phyloP scores from a whole-genome alignment of 2,329 filamentous ascomycete genomes.

The Fusarium sp. region DNA sequence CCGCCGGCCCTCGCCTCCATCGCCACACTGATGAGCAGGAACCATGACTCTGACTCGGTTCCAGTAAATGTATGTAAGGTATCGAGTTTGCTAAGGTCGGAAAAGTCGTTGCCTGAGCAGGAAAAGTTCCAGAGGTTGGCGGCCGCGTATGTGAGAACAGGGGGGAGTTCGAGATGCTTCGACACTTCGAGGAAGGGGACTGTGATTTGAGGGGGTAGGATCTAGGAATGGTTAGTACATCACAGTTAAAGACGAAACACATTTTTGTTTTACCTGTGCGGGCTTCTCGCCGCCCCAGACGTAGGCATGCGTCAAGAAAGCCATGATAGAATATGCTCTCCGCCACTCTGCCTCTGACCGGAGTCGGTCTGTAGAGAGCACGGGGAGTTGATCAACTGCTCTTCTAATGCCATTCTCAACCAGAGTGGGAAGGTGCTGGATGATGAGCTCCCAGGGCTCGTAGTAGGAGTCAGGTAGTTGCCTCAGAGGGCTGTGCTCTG shows the following conservation, averaged over 20 bases:
- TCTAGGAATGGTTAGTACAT: conserved; percentile 51
- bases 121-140: conserved; percentile 92
- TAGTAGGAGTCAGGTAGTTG: conserved; percentile 79
- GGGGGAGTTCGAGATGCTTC: conserved; percentile 80
- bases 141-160: conserved; percentile 90
- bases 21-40: conserved; percentile 88
- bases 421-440: conserved; percentile 74
- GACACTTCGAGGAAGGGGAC: conserved; percentile 81
- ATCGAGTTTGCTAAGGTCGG: conserved; percentile 75
- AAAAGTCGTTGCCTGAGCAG: conserved; percentile 65
- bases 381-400: conserved; percentile 73
- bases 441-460: conserved; percentile 80
- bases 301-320: conserved; percentile 86
- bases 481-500: conserved; percentile 74
- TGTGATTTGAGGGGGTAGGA: conserved; percentile 80
- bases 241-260: fast-evolving
- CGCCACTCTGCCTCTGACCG: conserved; percentile 78
- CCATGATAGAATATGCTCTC: conserved; percentile 82
- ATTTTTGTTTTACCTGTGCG: conserved; percentile 66
- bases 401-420: conserved; percentile 74
- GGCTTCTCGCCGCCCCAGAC: conserved; percentile 88
- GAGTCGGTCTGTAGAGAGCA: conserved; percentile 75
- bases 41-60: conserved; percentile 93
- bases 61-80: conserved; percentile 88
- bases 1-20: conserved; percentile 86